Evolutionary conservation across 768 basidiomycete species (phyloP), one percentile per base, ranked within the genome.

Genomic region (Pisolithus tinctorius): DNA sequence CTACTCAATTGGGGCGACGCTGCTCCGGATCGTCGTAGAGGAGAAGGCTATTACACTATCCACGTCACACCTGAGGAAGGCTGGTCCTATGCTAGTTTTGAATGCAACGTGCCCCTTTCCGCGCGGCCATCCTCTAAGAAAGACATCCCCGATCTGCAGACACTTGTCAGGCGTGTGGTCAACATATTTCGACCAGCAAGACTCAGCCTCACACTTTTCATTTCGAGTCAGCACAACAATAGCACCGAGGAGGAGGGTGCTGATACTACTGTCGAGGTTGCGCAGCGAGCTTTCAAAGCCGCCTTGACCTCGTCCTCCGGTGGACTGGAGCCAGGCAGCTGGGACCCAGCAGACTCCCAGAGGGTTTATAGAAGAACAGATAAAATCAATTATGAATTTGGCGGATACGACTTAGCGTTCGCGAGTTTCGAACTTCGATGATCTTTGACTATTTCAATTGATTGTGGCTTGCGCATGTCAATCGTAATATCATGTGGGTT

Each of bases 1-100:
- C 82, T 98, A 10, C 74, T 83, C 60, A 83, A 75, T 63, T 90
- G 79, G 81, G 75, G 72, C 14, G 63, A 57, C 44, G 46, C 37
- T 13, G 55, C 51, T 27, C 50, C 65, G 50, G 60, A 68, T 34
- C 56, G 50, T 30, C 52, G 55, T 20, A 49, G 45, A 20, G 82
- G 82, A 14, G 96, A 97, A 68, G 92, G 95, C 37, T 99, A 99
- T 69, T 97, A 91, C 66, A 97, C 93, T 6, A 95, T 99, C 50
- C 96, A 99, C 66, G 95, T 98, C 53, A 99, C 96, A 0, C 96
- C 96, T 26, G 96, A 98, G 69, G 84, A 89, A 60, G 95, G 90
- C 50, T 98, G 93, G 88, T 96, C 93, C 43, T 99, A 96, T 68
- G 96, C 96, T 56, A 92, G 88, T 61, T 98, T 99, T 73, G 96